Base-by-base conservation (phyloP, 257 asterid species). In the Craterostigma plantagineum region DNA sequence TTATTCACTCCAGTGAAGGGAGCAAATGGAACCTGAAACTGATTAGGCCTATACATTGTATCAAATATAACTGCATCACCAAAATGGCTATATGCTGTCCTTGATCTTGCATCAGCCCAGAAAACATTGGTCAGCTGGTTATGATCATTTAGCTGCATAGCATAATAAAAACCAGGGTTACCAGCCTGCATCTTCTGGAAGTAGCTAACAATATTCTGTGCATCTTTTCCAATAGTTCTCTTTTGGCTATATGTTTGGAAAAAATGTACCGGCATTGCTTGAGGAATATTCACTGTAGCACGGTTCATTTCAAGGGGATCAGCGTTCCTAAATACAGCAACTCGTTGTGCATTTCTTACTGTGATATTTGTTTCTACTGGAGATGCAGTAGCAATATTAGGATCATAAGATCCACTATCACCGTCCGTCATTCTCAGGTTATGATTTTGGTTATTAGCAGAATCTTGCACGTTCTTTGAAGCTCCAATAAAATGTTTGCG, bases 31-130 rank as follows among this genome's bases (percentile, higher is more conserved):
- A 81, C 95, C 54, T 43, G 62, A 55, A 35, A 76, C 50, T 67
- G 84, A 56, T 78, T 73, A 38, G 35, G 59, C 59, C 77, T 63
- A 65, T 71, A 86, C 33, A 57, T 58, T 8, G 93, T 81, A 46
- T 86, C 93, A 33, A 86, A 56, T 18, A 58, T 56, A 66, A 86
- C 84, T n/a, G 77, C 68, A 63, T 86, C 97, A 13, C 94, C 91
- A 60, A 86, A 86, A 60, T 78, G 83, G 56, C 67, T 50, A 58
- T 77, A 86, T 33, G 92, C 81, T 56, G 74, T 66, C 63, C 97
- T 81, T 35, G 97, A 86, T 64, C 91, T 71, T 33, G 97, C 63
- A 58, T 86, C 94, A 18, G 94, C 78, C 97, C 97, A 86, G 42
- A 86, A 81, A 41, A 72, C 92, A 67, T 78, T 86, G 45, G 87